Conservation (phyloP, 2,329 filamentous ascomycete genomes). For the Phyllosticta citrichinensis region DNA sequence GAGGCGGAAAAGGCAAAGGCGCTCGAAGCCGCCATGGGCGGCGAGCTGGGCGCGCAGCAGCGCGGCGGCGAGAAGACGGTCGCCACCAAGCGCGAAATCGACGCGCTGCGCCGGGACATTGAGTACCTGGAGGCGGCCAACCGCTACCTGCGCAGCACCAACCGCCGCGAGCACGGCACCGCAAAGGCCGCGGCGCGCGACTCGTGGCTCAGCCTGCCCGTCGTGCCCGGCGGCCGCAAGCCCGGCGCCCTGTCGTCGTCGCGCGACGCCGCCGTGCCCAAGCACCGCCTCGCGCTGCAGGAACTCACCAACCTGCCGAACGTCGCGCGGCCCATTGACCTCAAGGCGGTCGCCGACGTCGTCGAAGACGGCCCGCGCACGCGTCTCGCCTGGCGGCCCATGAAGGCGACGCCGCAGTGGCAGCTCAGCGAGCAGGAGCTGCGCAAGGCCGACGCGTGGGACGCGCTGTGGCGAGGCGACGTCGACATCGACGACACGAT, state of each 20-base stretch:
- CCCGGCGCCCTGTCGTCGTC: background rate
- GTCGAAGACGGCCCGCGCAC: background rate
- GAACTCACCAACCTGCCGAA: conserved; percentile 3
- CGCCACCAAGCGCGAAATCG: conserved; percentile 11
- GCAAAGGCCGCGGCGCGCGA: background rate
- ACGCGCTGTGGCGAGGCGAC: conserved; percentile 3
- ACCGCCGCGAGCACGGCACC: conserved; percentile 4
- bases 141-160: conserved; percentile 4
- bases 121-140: conserved; percentile 7
- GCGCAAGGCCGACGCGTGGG: conserved; percentile 4
- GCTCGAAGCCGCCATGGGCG: conserved; percentile 2
- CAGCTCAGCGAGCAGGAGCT: conserved; percentile 10
- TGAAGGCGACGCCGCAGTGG: conserved; percentile 11
- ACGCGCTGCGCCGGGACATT: conserved; percentile 8
- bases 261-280: background rate
- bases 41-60: conserved; percentile 1
- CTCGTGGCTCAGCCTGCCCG: conserved; percentile 1
- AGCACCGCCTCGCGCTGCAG: conserved; percentile 2
- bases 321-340: background rate
- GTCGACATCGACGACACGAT: background rate
- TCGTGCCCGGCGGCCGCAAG: background rate
- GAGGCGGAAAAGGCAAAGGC: conserved; percentile 9
- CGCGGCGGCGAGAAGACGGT: conserved; percentile 9
- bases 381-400: conserved; percentile 8
- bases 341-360: background rate